phyloP scores from a whole-genome alignment of 1,139 yeast genomes.

The Blastobotrys indianensis region DNA sequence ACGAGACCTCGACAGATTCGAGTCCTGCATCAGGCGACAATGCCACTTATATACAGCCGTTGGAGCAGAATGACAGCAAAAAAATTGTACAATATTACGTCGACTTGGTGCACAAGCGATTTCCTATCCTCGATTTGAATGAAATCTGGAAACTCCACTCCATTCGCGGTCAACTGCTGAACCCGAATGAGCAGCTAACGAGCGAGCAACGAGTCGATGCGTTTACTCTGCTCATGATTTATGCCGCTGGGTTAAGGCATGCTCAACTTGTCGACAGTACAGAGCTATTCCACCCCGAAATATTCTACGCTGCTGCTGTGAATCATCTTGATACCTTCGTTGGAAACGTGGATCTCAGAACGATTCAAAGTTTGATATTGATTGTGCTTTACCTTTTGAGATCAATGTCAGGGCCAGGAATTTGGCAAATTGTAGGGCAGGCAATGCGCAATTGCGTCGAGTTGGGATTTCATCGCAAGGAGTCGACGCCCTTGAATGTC shows the following conservation, averaged over 20 bases:
- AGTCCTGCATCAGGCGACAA: neutral
- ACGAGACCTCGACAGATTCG: neutral
- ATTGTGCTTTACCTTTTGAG: neutral
- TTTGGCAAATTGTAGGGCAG: slow-evolving; percentile 1
- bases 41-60: neutral
- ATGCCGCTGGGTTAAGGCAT: slow-evolving; percentile 1
- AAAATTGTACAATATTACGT: neutral
- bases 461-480: slow-evolving; percentile 1
- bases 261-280: neutral
- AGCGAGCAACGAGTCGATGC: neutral
- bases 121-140: neutral
- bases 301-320: neutral
- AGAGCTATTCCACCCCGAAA: neutral
- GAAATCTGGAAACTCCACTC: neutral
- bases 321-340: neutral
- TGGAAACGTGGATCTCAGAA: neutral
- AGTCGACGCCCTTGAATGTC: neutral
- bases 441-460: slow-evolving; percentile 1
- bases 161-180: neutral
- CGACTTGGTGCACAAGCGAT: neutral
- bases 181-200: neutral
- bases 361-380: neutral
- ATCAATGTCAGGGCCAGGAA: neutral
- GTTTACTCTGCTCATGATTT: neutral
- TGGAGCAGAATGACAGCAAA: neutral